A percentile compares a stretch with the other conserved stretches of the same genome.
Evolutionary conservation across 495 filamentous ascomycete species (phyloP).

Genomic region (Pyrenopolyporus hunteri): DNA sequence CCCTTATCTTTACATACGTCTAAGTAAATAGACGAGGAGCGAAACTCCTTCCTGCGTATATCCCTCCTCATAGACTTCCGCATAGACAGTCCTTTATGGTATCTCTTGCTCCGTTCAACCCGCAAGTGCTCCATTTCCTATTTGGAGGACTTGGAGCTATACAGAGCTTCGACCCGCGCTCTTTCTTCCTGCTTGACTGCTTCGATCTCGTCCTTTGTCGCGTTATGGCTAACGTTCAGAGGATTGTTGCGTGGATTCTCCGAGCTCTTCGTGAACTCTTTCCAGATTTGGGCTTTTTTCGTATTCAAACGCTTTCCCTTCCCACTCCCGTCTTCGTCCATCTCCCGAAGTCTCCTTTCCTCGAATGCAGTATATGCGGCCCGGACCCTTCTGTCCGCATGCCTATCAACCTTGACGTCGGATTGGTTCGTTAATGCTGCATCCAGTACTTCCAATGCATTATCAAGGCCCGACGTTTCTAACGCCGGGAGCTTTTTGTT

Average conservation of each 20-base stretch:
- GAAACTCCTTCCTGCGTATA: neutral
- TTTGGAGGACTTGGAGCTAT: neutral
- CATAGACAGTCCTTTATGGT: neutral
- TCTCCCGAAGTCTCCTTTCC: constrained; percentile 81
- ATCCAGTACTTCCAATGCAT: constrained; percentile 82
- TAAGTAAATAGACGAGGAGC: too few species aligned
- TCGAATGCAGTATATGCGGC: constrained; percentile 89
- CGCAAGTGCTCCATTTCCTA: constrained; percentile 6
- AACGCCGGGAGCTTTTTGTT: constrained; percentile 59
- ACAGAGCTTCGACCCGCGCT: constrained; percentile 66
- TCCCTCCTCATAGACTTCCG: neutral
- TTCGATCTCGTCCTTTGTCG: constrained; percentile 77
- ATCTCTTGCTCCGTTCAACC: constrained; percentile 7
- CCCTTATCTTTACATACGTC: too few species aligned
- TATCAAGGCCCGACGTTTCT: constrained; percentile 86
- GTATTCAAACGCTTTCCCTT: constrained; percentile 79
- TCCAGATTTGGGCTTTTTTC: constrained; percentile 75
- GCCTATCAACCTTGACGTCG: constrained; percentile 74
- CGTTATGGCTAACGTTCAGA: constrained; percentile 71
- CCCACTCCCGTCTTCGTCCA: constrained; percentile 74
- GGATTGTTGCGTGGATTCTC: constrained; percentile 93
- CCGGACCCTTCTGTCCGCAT: constrained; percentile 84
- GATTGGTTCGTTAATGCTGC: constrained; percentile 59
- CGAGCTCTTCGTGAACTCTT: constrained; percentile 89
- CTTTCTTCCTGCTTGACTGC: constrained; percentile 70